Conservation (phyloP, 495 filamentous ascomycete genomes). For the Penicillium desertorum region DNA sequence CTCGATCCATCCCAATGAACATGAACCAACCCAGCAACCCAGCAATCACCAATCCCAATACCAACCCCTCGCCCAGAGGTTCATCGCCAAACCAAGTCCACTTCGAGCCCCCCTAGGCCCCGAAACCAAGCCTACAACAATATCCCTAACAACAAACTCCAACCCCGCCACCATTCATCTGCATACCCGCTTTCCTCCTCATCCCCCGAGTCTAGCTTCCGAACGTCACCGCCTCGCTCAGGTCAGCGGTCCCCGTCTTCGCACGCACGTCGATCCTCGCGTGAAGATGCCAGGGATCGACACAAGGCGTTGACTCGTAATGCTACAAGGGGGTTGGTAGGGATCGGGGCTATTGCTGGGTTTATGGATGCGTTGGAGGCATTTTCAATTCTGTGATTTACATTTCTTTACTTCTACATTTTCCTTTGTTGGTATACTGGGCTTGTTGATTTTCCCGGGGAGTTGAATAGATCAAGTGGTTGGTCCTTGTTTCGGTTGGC, state of each 20-base stretch:
- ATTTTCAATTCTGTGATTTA: conserved; percentile 30
- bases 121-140: conserved; percentile 18
- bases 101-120: conserved; percentile 15
- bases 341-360: conserved; percentile 45
- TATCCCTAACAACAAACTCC: conserved; percentile 8
- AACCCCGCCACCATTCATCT: conserved; percentile 20
- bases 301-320: conserved; percentile 32
- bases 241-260: conserved; percentile 21
- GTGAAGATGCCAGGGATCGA: conserved; percentile 28
- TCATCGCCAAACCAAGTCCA: conserved; percentile 20
- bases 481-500: neutral
- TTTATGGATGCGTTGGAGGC: conserved; percentile 48
- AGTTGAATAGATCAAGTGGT: neutral
- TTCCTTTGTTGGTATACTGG: neutral
- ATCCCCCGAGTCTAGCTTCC: conserved; percentile 23
- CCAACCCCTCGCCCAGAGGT: conserved; percentile 17
- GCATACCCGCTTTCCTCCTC: conserved; percentile 27
- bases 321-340: conserved; percentile 41
- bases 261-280: conserved; percentile 12
- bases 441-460: neutral
- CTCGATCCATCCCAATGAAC: conserved; percentile 23
- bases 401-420: neutral
- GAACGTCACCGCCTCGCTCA: conserved; percentile 20
- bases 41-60: conserved; percentile 8
- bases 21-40: conserved; percentile 8